Evolutionary conservation across 1,284 basidiomycete species (phyloP), one percentile per base, ranked within the genome.

Genomic region (Phellinidium pouzarii): DNA sequence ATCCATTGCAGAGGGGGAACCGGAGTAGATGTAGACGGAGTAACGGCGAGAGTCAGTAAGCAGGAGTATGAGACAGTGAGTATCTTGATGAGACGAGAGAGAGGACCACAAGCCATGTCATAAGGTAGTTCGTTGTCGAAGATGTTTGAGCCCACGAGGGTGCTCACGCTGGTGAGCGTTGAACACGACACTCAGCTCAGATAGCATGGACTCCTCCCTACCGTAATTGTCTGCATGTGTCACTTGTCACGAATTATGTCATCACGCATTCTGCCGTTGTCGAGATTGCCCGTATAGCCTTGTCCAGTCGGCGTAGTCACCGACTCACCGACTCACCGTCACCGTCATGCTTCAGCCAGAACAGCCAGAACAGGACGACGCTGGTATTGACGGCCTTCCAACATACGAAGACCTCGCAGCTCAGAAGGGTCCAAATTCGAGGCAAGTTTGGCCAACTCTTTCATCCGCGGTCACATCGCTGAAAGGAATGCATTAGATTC

Each of bases 391-490:
- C 52, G 79, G 76, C 38, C 72, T 89, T 2, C 87, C 87, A 11
- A 83, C 82, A 1, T 91, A 91, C 61, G 82, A 87, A 57, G 82
- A 85, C 63, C 78, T 90, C 12, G 80, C 81, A 11, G 72, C 74
- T 19, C 79, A 84, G 62, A 75, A 80, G 58, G 87, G 83, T 41
- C 84, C 87, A 7, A 89, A 89, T 68, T 89, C 86, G 29, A 82
- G 87, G 87, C 71, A 56, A 53, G 60, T 59, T n/a, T 67, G 50
- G 37, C 27, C 4, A 23, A 17, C 14, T 44, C 55, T 17, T 20
- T 38, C 36, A n/a, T n/a, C n/a, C n/a, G 5, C n/a, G 36, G 25
- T 23, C 26, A 19, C 44, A 29, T 20, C 27, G 22, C 43, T 57
- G 29, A 54, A 31, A 27, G 44, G 3, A 22, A 48, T 51, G 26